Evolutionary conservation across 208 protist genomes (phyloP).

Genomic region (Wallacemonas sp.): DNA sequence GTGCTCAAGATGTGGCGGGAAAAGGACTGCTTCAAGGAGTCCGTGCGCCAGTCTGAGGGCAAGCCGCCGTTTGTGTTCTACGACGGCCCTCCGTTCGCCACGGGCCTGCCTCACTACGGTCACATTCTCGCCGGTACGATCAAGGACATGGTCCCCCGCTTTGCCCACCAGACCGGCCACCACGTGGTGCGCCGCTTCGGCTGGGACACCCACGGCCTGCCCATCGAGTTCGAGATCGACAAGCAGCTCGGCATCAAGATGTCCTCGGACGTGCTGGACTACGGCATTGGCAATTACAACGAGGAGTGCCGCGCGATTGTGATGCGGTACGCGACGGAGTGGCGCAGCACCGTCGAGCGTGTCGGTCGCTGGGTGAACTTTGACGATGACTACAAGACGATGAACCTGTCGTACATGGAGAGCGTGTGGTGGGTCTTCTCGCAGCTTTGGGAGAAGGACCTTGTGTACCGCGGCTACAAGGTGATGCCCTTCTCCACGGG

Average conservation of each 20-base stretch:
- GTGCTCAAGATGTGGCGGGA: slow-evolving; percentile 95
- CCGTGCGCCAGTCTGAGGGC: slow-evolving; percentile 93
- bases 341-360: slow-evolving; percentile 96
- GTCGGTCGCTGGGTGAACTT: slow-evolving; percentile 99
- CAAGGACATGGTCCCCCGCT: slow-evolving; percentile 99
- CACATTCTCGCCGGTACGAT: slow-evolving; percentile 99
- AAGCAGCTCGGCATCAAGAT: slow-evolving; percentile 94
- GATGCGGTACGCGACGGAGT: slow-evolving; percentile 98
- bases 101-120: slow-evolving; percentile 99
- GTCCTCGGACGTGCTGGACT: slow-evolving; percentile 94
- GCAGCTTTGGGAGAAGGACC: slow-evolving; percentile 96
- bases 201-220: slow-evolving; percentile 99
- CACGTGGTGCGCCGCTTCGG: slow-evolving; percentile 99
- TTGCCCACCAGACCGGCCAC: slow-evolving; percentile 97
- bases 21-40: slow-evolving; percentile 96
- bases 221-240: slow-evolving; percentile 99
- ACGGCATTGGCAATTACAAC: slow-evolving; percentile 99
- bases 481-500: slow-evolving; percentile 99
- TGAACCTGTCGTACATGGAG: slow-evolving; percentile 99
- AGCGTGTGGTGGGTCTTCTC: slow-evolving; percentile 99
- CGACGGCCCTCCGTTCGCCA: slow-evolving; percentile 99
- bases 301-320: slow-evolving; percentile 98
- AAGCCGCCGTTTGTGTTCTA: slow-evolving; percentile 95
- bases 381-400: slow-evolving; percentile 99
- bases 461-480: slow-evolving; percentile 99